Evolutionary conservation across 1,139 yeast genomes (phyloP), one percentile per base, ranked within the genome.

Genomic region (Wickerhamomyces sp.): DNA sequence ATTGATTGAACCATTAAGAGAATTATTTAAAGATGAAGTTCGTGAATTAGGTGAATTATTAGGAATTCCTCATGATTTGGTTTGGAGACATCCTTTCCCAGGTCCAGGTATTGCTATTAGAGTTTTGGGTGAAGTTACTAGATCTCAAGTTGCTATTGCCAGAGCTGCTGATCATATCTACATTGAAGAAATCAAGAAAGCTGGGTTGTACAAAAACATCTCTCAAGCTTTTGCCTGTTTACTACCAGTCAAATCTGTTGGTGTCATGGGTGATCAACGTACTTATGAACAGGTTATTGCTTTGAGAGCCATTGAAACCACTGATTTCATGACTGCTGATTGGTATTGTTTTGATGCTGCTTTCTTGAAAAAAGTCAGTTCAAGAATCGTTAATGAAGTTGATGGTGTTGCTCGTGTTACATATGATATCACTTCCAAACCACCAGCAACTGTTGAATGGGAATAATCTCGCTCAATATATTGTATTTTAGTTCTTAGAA

Each of bases 31-130:
- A 75, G 99, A 93, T 67, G 99, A 93, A 76, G 99, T 93, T 49
- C 91, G 99, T 72, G 87, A 83, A 61, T 76, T 93, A 61, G 99
- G 99, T 69, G 89, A 89, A 72, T 73, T 94, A 46, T 74, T 93
- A 73, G 97, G 96, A 45, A 94, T 93, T 60, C 95, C 98, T 40
- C 94, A 89, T 64, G 99, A 93, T 60, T 79, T 93, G 60, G 98
- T 93, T 57, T 91, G 99, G 98, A 88, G 99, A 78, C 99, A 93
- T 66, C 99, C 99, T 49, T 93, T 93, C 96, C 99, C 99, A 62
- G 99, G 99, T 65, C 99, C 99, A 66, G 99, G 99, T 74, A 87
- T 93, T 65, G 99, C 98, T 58, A 94, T 93, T 66, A 84, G 99
- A 73, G 95, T 93, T 48, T 76, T 93, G 48, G 99, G 99, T 59